Conservation (phyloP, 1,284 basidiomycete genomes). For the Tausonia pullulans region DNA sequence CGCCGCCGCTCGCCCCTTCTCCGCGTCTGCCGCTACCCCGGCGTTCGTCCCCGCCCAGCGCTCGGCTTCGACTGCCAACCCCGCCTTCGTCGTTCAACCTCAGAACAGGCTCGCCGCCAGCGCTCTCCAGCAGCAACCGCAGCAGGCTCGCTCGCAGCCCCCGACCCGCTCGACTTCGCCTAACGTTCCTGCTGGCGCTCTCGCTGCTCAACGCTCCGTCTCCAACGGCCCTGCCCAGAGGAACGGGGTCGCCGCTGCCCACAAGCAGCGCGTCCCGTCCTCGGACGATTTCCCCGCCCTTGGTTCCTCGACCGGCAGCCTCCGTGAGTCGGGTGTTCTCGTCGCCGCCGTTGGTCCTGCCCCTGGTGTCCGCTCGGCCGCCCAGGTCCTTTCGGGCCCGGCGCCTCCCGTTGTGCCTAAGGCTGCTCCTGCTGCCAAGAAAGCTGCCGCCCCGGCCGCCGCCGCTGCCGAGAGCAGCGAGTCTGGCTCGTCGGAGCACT, state of each 20-base stretch:
- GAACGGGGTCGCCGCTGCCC: neutral
- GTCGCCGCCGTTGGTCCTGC: conserved; percentile 11
- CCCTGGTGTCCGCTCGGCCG: conserved; percentile 31
- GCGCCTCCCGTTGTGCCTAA: conserved; percentile 22
- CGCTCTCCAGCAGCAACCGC: conserved; percentile 1
- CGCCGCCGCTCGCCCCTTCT: neutral
- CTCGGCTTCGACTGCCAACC: neutral
- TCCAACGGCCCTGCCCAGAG: neutral
- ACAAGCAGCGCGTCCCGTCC: conserved; percentile 31
- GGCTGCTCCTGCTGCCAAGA: neutral
- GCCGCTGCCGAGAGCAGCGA: conserved; percentile 25
- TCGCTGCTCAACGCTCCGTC: neutral
- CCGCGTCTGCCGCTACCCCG: neutral
- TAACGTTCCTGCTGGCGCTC: neutral
- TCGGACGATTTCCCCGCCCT: conserved; percentile 37
- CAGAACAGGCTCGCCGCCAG: neutral
- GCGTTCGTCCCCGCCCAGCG: conserved; percentile 10
- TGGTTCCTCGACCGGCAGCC: conserved; percentile 21
- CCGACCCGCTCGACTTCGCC: conserved; percentile 8
- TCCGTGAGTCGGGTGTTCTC: conserved; percentile 14
- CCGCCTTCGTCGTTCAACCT: conserved; percentile 1
- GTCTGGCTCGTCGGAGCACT: conserved; percentile 6
- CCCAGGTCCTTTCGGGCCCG: conserved; percentile 34
- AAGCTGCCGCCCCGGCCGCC: conserved; percentile 24
- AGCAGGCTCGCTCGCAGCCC: conserved; percentile 11